phyloP scores from a whole-genome alignment of 768 basidiomycete genomes.

The Termitomyces sp. region DNA sequence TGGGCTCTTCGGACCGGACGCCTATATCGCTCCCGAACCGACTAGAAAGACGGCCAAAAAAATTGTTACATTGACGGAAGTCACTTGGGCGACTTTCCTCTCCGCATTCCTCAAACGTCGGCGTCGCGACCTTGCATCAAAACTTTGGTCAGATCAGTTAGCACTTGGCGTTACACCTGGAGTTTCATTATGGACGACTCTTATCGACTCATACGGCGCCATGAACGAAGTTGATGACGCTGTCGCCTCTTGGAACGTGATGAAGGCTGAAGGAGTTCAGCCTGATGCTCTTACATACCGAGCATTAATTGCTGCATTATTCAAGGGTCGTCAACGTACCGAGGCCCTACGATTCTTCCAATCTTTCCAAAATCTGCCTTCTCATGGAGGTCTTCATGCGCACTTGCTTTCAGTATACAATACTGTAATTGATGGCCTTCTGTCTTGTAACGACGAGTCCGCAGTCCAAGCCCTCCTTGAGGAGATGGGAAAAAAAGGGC shows the following conservation, averaged over 20 bases:
- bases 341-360: conserved; percentile 47
- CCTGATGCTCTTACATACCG: conserved; percentile 66
- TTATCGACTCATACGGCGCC: conserved; percentile 58
- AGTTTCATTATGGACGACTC: conserved; percentile 61
- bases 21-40: conserved; percentile 47
- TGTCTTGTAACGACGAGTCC: conserved; percentile 34
- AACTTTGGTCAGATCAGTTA: conserved; percentile 65
- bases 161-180: conserved; percentile 43
- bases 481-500: conserved; percentile 42
- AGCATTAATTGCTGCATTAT: conserved; percentile 61
- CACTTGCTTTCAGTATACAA: conserved; percentile 55
- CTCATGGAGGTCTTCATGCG: conserved; percentile 12
- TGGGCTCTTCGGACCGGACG: conserved; percentile 43
- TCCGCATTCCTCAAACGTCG: conserved; percentile 55
- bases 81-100: conserved; percentile 62
- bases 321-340: conserved; percentile 41
- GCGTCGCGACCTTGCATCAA: conserved; percentile 50
- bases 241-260: conserved; percentile 55
- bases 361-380: conserved; percentile 38
- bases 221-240: conserved; percentile 47
- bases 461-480: conserved; percentile 38
- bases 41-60: conserved; percentile 29
- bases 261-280: conserved; percentile 47
- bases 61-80: conserved; percentile 47
- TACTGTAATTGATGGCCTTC: conserved; percentile 65